Percentiles rank a stretch among this genome's conserved stretches.
phyloP scores from a whole-genome alignment of 2,329 filamentous ascomycete genomes.

The Penicillium decumbens region DNA sequence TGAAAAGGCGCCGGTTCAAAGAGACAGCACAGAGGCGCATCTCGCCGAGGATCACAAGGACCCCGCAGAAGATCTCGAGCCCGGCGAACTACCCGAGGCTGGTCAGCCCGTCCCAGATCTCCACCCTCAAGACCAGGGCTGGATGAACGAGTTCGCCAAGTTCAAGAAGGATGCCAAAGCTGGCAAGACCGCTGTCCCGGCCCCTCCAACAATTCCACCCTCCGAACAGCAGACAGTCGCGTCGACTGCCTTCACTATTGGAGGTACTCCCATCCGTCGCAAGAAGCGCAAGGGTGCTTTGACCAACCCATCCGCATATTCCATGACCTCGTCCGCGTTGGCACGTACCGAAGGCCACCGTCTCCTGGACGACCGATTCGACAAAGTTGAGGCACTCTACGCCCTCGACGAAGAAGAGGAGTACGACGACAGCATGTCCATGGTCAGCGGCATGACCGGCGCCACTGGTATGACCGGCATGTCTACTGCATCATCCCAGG shows the following conservation, averaged over 20 bases:
- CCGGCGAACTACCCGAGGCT: conserved; percentile 35
- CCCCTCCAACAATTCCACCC: conserved; percentile 36
- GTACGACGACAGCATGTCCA: conserved; percentile 51
- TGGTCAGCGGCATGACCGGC: conserved; percentile 43
- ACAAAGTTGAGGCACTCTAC: conserved; percentile 81
- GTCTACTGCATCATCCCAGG: conserved; percentile 52
- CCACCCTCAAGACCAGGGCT: conserved; percentile 68
- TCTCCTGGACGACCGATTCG: conserved; percentile 83
- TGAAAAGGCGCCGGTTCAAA: conserved; percentile 61
- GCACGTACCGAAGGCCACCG: conserved; percentile 82
- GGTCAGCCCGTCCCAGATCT: conserved; percentile 39
- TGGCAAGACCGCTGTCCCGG: conserved; percentile 33
- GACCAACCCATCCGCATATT: conserved; percentile 81
- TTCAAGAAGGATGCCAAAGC: conserved; percentile 74
- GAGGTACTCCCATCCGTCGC: conserved; percentile 59
- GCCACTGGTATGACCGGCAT: conserved; percentile 59
- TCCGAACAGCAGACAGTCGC: conserved; percentile 41
- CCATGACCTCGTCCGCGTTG: conserved; percentile 84
- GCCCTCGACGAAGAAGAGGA: conserved; percentile 56
- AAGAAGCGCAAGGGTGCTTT: conserved; percentile 96
- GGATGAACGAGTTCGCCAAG: conserved; percentile 88
- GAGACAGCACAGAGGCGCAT: conserved; percentile 21
- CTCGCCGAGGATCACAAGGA: conserved; percentile 37
- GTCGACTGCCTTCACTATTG: conserved; percentile 53
- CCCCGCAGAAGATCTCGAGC: conserved; percentile 19